Conservation (phyloP, 345 rosid genomes). For the Raphanus raphanistrum region DNA sequence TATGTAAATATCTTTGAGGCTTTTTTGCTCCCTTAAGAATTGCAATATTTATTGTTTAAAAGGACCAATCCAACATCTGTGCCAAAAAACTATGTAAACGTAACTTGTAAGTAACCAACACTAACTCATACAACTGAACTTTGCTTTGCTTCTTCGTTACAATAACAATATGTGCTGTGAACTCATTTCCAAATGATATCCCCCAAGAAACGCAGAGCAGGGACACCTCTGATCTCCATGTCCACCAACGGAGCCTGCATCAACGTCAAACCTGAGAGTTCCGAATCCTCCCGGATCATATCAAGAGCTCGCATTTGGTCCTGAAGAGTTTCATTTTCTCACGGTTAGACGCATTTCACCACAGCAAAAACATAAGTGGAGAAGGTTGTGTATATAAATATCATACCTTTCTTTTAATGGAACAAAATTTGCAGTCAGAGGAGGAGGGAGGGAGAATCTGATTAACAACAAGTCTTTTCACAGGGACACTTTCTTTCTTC, state of each 20-base stretch:
- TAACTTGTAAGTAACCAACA: not conserved
- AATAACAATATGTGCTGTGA: not conserved
- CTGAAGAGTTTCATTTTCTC: constrained; percentile 47
- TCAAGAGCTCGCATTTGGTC: constrained; percentile 95
- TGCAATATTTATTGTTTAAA: constrained; percentile 9
- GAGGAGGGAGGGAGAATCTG: constrained; percentile 90
- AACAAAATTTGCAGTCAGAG: constrained; percentile 95
- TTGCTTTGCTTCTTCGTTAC: not conserved
- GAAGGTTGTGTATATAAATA: too few relatives aligned
- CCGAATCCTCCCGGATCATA: constrained; percentile 70
- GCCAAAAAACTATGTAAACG: not conserved
- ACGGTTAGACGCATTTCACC: not conserved
- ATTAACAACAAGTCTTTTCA: constrained; percentile 83
- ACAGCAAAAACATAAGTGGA: not conserved
- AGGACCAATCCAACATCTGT: constrained; percentile 1
- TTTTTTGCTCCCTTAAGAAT: too few relatives aligned
- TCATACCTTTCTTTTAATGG: constrained; percentile 90
- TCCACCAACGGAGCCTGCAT: constrained; percentile 88
- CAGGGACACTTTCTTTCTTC: constrained; percentile 87
- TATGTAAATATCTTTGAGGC: too few relatives aligned
- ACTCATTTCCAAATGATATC: constrained; percentile 89
- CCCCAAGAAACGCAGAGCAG: constrained; percentile 85
- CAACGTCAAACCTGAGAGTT: constrained; percentile 67
- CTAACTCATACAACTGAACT: constrained; percentile 22
- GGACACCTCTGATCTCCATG: constrained; percentile 96